Percentiles rank a stretch among this genome's conserved stretches.
These are phyloP conservation scores for Hymenoscyphus albidus DNA, from an alignment of 2,329 filamentous ascomycete genomes.

Conservation along the genomic window DNA sequence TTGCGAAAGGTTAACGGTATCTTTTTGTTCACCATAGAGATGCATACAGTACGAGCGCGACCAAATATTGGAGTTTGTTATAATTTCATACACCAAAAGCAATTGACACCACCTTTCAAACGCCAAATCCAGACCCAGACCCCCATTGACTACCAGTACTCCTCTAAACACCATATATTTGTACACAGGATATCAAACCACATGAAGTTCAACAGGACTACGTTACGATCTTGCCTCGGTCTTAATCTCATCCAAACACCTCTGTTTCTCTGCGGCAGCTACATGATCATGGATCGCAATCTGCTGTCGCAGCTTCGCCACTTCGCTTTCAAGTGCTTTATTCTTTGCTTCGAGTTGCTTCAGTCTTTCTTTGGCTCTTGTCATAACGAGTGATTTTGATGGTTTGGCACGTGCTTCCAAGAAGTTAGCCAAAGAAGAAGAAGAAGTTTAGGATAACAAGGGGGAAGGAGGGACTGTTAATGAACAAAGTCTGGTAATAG, in stretches of 20 bases:
- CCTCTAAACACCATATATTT: not conserved
- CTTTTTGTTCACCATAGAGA: not conserved
- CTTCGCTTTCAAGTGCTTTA: conserved; percentile 19
- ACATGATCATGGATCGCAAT: conserved; percentile 26
- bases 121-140: not conserved
- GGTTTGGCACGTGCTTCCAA: conserved; percentile 22
- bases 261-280: conserved; percentile 12
- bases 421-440: not conserved
- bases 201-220: not conserved
- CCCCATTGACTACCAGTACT: not conserved
- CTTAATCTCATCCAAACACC: not conserved
- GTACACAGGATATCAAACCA: not conserved
- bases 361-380: conserved; percentile 25
- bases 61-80: too few relatives aligned
- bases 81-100: not conserved
- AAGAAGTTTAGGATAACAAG: not conserved
- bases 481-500: not conserved
- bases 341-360: conserved; percentile 25
- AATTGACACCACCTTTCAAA: not conserved
- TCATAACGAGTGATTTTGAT: conserved; percentile 27
- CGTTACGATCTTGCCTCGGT: not conserved
- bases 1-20: not conserved
- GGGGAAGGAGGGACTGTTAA: not conserved
- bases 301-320: conserved; percentile 22
- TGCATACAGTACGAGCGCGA: too few relatives aligned